Conservation (phyloP, 2,329 filamentous ascomycete species). For the Fusarium dlaminii region DNA sequence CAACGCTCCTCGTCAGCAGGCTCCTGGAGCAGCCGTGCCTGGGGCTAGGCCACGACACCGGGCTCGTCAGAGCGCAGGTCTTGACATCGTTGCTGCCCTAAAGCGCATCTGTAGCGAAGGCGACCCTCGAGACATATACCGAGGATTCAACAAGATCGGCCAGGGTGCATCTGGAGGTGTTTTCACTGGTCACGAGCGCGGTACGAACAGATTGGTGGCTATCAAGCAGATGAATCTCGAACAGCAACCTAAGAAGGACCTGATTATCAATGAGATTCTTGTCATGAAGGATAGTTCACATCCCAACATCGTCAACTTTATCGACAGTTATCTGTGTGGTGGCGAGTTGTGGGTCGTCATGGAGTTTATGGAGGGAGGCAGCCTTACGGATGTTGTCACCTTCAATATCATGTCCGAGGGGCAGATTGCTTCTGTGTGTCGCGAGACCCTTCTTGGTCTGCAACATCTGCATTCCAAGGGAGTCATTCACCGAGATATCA, state of each 20-base stretch:
- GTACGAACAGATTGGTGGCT: constrained; percentile 87
- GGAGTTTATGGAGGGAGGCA: constrained; percentile 99
- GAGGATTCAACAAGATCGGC: constrained; percentile 91
- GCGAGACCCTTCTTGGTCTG: constrained; percentile 89
- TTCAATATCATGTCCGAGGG: constrained; percentile 99
- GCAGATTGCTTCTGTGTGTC: constrained; percentile 94
- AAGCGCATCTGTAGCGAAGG: constrained; percentile 90
- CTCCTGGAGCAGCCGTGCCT: constrained; percentile 52
- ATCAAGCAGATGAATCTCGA: constrained; percentile 99
- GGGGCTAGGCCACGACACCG: constrained; percentile 78
- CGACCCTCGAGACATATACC: constrained; percentile 89
- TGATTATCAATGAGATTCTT: constrained; percentile 98
- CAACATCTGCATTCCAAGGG: constrained; percentile 97
- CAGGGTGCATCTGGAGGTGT: constrained; percentile 97
- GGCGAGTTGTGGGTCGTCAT: constrained; percentile 98
- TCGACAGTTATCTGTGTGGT: constrained; percentile 91
- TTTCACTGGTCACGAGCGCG: constrained; percentile 87
- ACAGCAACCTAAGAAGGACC: constrained; percentile 97
- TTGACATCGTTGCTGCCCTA: constrained; percentile 84
- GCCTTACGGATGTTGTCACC: constrained; percentile 96
- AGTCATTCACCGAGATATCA: constrained; percentile 98
- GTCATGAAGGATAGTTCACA: constrained; percentile 99
- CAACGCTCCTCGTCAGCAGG: constrained; percentile 50
- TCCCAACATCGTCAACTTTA: constrained; percentile 99
- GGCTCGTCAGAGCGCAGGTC: constrained; percentile 78